phyloP scores from a whole-genome alignment of 345 rosid genomes.

The Hibiscus tridactylites region DNA sequence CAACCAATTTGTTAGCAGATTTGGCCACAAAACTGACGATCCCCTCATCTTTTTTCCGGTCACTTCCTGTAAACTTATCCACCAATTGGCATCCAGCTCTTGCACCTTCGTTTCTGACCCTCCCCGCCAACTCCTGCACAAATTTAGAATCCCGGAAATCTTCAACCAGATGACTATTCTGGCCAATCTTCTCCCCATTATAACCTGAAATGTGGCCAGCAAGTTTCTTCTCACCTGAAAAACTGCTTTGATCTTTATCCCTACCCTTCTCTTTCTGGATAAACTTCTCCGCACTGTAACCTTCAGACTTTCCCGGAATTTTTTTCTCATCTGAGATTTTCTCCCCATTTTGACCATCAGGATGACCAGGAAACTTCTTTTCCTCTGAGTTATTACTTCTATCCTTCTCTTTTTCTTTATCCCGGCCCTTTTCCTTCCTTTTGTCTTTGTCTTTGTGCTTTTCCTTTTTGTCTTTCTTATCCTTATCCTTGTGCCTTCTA shows the following conservation, averaged over 20 bases:
- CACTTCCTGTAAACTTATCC: conserved; percentile 22
- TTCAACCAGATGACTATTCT: conserved; percentile 17
- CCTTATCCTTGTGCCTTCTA: conserved; percentile 40
- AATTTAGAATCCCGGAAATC: conserved; percentile 22
- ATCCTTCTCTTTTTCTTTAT: conserved; percentile 23
- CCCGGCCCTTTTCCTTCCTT: conserved; percentile 27
- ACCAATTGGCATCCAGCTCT: conserved; percentile 19
- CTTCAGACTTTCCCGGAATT: conserved; percentile 15
- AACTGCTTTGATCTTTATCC: conserved; percentile 21
- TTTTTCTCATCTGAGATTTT: conserved; percentile 27
- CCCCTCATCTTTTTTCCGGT: conserved; percentile 29
- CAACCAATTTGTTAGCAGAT: conserved; percentile 18
- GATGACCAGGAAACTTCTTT: conserved; percentile 20
- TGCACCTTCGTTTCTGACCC: conserved; percentile 30
- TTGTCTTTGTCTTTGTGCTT: conserved; percentile 31
- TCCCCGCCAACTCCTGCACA: conserved; percentile 33
- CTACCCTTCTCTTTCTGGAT: conserved; percentile 22
- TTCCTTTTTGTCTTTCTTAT: conserved; percentile 43
- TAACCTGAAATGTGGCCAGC: conserved; percentile 17
- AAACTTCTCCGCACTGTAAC: conserved; percentile 22
- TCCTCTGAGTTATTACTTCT: conserved; percentile 26
- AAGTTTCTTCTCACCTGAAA: conserved; percentile 25
- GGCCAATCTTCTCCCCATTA: conserved; percentile 22
- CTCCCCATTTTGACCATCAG: conserved; percentile 23
- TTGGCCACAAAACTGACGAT: conserved; percentile 15